Evolutionary conservation across 495 filamentous ascomycete species (phyloP), one percentile per base, ranked within the genome.

Genomic region (Clohesyomyces aquaticus): DNA sequence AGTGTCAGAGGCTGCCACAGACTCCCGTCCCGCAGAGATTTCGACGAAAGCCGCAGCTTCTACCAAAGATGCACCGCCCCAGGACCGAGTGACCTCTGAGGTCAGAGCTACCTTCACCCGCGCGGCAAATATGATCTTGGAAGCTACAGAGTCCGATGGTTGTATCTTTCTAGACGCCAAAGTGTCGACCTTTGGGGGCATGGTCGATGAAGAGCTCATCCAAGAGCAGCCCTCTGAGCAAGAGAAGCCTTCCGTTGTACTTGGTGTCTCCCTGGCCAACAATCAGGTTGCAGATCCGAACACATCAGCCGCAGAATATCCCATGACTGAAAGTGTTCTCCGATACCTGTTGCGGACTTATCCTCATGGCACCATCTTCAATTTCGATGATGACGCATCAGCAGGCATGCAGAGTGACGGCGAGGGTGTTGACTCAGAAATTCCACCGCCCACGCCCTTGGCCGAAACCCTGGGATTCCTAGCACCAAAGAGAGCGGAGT

Each of bases 351-450:
- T 89, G 1, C 79, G 80, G 11, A 77, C 82, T 14, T 86, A 89
- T 67, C 81, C 83, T 6, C 79, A 82, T 49, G 87, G 87, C 4
- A 83, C 84, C 50, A 72, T 90, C 10, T 77, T 79, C 77, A 74
- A 82, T 68, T 77, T 79, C 65, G 85, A 88, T 50, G 79, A 75
- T 2, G 80, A 68, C 61, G 74, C 42, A 46, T 72, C 32, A 1
- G 29, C 60, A 23, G 61, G 55, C 65, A 70, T n/a, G 16, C 25
- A 16, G 52, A 48, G 12, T 38, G 21, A 22, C 4, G 18, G 1
- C n/a, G 22, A 38, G 9, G 47, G 41, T 28, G 28, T 43, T 1
- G 19, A 27, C 43, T 51, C 29, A 38, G 57, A 26, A 11, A 47
- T 14, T 2, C 46, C 8, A 22, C 35, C 55, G 10, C 42, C 27